phyloP scores from a whole-genome alignment of 805 yeast genomes.

The Isabelozyma heimii region DNA sequence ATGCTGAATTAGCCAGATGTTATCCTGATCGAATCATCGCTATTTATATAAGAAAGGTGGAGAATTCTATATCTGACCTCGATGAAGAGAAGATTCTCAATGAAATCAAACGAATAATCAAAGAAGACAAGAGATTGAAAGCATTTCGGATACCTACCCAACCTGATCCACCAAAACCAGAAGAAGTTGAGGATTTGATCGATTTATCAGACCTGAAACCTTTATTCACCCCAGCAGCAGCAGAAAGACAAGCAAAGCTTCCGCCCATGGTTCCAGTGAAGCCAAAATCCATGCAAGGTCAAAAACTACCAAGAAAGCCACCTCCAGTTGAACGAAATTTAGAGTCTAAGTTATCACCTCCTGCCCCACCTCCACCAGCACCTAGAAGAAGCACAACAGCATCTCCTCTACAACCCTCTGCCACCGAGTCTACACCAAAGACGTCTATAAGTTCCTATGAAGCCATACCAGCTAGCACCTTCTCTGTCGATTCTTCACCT shows the following conservation, averaged over 20 bases:
- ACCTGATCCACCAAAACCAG: conserved; percentile 6
- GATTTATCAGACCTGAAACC: conserved; percentile 37
- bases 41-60: conserved; percentile 78
- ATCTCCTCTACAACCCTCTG: background rate
- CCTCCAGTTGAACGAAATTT: conserved; percentile 29
- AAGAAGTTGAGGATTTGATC: conserved; percentile 25
- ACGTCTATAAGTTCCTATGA: background rate
- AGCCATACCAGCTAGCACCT: too few relatives aligned
- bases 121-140: conserved; percentile 8
- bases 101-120: conserved; percentile 25
- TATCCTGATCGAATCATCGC: conserved; percentile 67
- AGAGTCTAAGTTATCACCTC: background rate
- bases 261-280: conserved; percentile 50
- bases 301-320: conserved; percentile 22
- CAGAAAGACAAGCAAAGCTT: conserved; percentile 11
- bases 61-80: conserved; percentile 59
- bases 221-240: background rate
- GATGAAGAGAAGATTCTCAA: conserved; percentile 36
- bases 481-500: background rate
- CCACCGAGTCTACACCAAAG: background rate
- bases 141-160: conserved; percentile 10
- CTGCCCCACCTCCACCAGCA: conserved; percentile 3
- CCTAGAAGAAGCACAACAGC: background rate
- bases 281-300: conserved; percentile 40
- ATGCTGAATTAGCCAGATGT: conserved; percentile 60